phyloP scores from a whole-genome alignment of 305 asterid species.

The Plantago lanceolata region DNA sequence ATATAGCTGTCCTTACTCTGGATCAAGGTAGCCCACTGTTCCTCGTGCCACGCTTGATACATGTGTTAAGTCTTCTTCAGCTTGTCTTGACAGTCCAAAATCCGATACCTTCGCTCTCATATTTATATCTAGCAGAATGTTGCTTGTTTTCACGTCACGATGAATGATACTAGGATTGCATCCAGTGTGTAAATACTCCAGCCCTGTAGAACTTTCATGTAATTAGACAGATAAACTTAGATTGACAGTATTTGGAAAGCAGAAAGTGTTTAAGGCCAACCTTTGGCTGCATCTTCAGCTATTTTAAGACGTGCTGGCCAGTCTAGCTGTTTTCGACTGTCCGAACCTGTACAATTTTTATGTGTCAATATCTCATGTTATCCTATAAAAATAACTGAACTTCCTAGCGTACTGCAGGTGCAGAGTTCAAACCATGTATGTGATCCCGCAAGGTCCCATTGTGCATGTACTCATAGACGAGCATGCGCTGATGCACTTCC shows the following conservation, averaged over 20 bases:
- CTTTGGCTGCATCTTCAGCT: constrained; percentile 97
- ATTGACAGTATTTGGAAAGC: not conserved
- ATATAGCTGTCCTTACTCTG: constrained; percentile 54
- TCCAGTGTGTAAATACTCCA: constrained; percentile 94
- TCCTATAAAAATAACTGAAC: constrained; percentile 6
- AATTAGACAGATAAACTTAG: not conserved
- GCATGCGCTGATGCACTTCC: constrained; percentile 87
- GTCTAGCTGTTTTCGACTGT: constrained; percentile 58
- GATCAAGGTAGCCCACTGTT: constrained; percentile 95
- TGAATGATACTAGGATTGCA: constrained; percentile 96
- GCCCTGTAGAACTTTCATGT: constrained; percentile 39
- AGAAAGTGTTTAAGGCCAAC: constrained; percentile 30
- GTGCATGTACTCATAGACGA: constrained; percentile 95
- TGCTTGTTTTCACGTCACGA: constrained; percentile 88
- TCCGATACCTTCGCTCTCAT: constrained; percentile 98
- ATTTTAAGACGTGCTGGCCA: constrained; percentile 83
- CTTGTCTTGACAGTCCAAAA: constrained; percentile 97
- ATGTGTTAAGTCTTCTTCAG: constrained; percentile 90
- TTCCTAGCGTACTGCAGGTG: constrained; percentile 1
- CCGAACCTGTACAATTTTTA: constrained; percentile 46
- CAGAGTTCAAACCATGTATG: constrained; percentile 43
- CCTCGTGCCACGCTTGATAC: constrained; percentile 93
- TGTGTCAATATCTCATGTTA: constrained; percentile 16
- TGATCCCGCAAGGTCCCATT: constrained; percentile 94
- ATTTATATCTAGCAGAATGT: constrained; percentile 78